Conservation (phyloP, 2,329 filamentous ascomycete genomes). For the Chaetomiaceae sp. region DNA sequence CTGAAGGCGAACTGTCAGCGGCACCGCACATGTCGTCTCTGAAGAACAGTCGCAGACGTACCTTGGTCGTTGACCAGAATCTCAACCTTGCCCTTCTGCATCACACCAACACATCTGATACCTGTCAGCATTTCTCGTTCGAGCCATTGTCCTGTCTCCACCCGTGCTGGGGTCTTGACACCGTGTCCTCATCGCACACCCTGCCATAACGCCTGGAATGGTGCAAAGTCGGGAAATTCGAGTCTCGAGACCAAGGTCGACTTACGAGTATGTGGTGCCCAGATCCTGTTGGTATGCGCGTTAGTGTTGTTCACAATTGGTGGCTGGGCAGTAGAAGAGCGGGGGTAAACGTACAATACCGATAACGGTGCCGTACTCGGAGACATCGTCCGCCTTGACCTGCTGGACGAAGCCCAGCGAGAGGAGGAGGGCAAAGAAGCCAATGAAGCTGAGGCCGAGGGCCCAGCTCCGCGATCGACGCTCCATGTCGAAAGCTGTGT, state of each 20-base stretch:
- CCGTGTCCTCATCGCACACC: constrained; percentile 8
- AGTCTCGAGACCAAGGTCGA: constrained; percentile 5
- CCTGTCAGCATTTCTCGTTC: constrained; percentile 16
- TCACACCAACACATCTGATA: constrained; percentile 76
- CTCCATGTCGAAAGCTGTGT: constrained; percentile 26
- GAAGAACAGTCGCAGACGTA: constrained; percentile 16
- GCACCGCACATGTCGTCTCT: no score
- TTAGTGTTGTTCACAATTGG: constrained; percentile 19
- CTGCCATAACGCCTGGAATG: neutral
- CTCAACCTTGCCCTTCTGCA: constrained; percentile 92
- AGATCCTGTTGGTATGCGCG: constrained; percentile 53
- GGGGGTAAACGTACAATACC: constrained; percentile 63
- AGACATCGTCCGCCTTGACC: constrained; percentile 66
- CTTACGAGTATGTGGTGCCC: constrained; percentile 67
- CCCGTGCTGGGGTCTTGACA: constrained; percentile 10
- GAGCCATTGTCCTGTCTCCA: neutral
- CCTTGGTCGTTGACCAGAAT: constrained; percentile 91
- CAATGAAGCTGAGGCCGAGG: constrained; percentile 80
- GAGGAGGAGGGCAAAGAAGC: constrained; percentile 88
- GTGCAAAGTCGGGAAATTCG: neutral
- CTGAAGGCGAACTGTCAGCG: constrained; percentile 32
- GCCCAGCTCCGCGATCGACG: constrained; percentile 29
- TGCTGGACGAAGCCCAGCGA: constrained; percentile 79
- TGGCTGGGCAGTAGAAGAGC: neutral
- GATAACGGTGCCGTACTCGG: constrained; percentile 83